Conservation (phyloP, 441 rosid species). For the Geranium incanum region DNA sequence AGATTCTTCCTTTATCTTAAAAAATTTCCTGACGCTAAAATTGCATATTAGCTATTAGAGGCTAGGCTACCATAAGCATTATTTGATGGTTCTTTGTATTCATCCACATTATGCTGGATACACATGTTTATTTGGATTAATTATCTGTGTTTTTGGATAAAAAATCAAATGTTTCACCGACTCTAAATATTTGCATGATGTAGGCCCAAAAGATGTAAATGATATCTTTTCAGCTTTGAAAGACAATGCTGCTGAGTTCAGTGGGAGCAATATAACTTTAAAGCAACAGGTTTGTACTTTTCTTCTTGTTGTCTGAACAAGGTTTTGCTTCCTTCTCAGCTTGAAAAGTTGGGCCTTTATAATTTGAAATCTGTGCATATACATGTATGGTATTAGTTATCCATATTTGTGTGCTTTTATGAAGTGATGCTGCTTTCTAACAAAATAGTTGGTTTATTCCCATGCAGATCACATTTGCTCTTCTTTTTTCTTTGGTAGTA, state of each 20-base stretch:
- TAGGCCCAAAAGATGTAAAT: constrained; percentile 82
- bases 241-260: constrained; percentile 57
- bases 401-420: constrained; percentile 3
- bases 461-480: constrained; percentile 77
- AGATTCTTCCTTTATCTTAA: background rate
- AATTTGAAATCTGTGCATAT: background rate
- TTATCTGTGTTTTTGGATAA: background rate
- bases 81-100: background rate
- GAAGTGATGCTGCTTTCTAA: constrained; percentile 7
- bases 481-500: constrained; percentile 72
- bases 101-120: background rate
- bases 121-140: background rate
- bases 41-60: background rate
- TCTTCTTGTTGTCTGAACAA: constrained; percentile 15
- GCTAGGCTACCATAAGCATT: background rate
- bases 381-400: background rate
- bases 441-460: constrained; percentile 14
- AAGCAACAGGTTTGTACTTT: constrained; percentile 60
- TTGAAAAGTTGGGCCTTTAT: constrained; percentile 9
- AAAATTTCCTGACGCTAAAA: background rate
- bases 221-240: constrained; percentile 60
- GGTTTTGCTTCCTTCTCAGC: constrained; percentile 14
- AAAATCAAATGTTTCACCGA: background rate
- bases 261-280: constrained; percentile 43
- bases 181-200: constrained; percentile 19